Conservation (phyloP, 768 basidiomycete genomes). For the Boletus fagicola region DNA sequence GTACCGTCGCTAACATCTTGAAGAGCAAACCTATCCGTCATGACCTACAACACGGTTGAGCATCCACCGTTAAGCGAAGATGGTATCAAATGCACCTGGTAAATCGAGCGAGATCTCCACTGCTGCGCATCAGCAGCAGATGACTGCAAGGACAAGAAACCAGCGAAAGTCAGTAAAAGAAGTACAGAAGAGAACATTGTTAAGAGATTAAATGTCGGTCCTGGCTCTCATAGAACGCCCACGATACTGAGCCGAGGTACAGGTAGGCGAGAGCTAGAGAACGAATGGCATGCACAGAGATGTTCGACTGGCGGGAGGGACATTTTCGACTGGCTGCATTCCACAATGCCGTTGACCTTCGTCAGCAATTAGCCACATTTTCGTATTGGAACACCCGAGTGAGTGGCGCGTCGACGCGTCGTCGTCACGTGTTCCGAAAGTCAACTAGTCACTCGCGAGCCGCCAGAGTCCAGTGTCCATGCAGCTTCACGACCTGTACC, state of each 20-base stretch:
- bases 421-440: constrained; percentile 30
- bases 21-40: constrained; percentile 63
- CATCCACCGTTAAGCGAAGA: background rate
- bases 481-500: background rate
- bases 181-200: constrained; percentile 14
- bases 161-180: constrained; percentile 6
- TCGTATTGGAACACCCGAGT: constrained; percentile 2
- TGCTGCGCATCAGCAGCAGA: constrained; percentile 42
- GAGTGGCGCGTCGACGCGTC: constrained; percentile 13
- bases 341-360: constrained; percentile 22
- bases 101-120: constrained; percentile 54
- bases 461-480: background rate
- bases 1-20: constrained; percentile 33
- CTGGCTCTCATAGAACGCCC: constrained; percentile 2
- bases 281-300: constrained; percentile 4
- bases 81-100: constrained; percentile 39
- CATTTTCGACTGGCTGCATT: constrained; percentile 18
- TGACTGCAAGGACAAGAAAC: constrained; percentile 10
- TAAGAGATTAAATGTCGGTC: background rate
- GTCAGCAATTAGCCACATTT: constrained; percentile 23
- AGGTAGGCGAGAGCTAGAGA: constrained; percentile 1
- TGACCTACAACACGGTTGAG: constrained; percentile 31
- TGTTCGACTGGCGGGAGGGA: background rate
- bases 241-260: background rate
- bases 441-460: constrained; percentile 9